Conservation (phyloP, 176 grass and related monocot genomes). For the Bothriochloa decipiens region DNA sequence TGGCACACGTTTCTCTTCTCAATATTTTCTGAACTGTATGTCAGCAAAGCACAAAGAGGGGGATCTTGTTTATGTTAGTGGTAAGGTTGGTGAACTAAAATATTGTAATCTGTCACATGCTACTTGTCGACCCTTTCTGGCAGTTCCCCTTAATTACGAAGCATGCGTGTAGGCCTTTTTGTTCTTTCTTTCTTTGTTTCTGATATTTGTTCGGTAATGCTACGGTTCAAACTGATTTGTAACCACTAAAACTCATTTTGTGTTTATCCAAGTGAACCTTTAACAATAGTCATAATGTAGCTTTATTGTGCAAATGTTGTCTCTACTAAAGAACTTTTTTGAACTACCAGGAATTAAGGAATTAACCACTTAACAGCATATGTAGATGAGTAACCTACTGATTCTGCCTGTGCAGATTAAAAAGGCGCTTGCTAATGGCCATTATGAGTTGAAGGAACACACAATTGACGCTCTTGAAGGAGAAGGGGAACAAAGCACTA, state of each 20-base stretch:
- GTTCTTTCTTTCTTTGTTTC: constrained; percentile 6
- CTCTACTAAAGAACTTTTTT: constrained; percentile 26
- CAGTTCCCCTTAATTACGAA: constrained; percentile 17
- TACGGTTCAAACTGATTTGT: not conserved
- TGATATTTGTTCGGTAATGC: constrained; percentile 31
- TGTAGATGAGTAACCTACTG: constrained; percentile 22
- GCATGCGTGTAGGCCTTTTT: constrained; percentile 31
- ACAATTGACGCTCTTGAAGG: constrained; percentile 69
- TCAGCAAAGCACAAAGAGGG: constrained; percentile 82
- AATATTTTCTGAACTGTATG: constrained; percentile 68
- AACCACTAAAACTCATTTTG: constrained; percentile 7
- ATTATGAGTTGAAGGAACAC: constrained; percentile 84
- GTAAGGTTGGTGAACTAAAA: constrained; percentile 77
- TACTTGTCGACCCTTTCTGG: constrained; percentile 28
- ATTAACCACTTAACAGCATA: not conserved
- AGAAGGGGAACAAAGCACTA: constrained; percentile 57
- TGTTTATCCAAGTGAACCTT: constrained; percentile 19
- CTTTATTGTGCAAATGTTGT: constrained; percentile 1
- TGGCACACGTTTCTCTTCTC: constrained; percentile 63
- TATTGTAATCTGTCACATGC: constrained; percentile 35
- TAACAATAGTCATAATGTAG: constrained; percentile 8
- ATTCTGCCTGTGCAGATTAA: constrained; percentile 58
- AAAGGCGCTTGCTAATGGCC: constrained; percentile 56
- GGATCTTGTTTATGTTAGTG: constrained; percentile 86
- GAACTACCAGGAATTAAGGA: not conserved